Base-by-base conservation (phyloP, 2,329 filamentous ascomycete species). In the Curvularia hawaiiensis region DNA sequence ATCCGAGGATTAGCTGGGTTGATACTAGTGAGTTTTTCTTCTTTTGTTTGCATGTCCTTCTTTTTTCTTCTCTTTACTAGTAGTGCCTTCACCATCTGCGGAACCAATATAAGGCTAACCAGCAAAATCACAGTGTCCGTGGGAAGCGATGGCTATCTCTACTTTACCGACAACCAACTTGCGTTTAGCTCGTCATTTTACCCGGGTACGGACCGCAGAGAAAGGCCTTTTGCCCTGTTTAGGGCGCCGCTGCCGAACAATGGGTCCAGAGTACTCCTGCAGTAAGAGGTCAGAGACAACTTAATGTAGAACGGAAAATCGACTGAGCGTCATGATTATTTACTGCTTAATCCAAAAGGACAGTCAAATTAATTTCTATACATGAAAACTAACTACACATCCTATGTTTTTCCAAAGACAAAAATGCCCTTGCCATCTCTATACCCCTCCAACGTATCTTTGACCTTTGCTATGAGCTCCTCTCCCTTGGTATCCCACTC, bases 371-470 rank as follows among this genome's bases (percentile, higher is more conserved):
- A 5, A 28, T 47, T 41, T 52, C 35, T 2, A 47, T 35, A 20
- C 31, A 20, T 16, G 12, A 12, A 1, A 0, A 16, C 35, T 45
- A 0, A 16, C 35, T 45, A 20, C 11, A 28, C n/a, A 56, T 1
- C 44, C 45, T 59, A 77, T 40, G 74, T 77, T 63, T 74, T 70
- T 24, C 84, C 84, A 77, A 95, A 98, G 5, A 94, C 85, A 75
- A 98, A 95, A 3, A 99, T 85, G 0, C 92, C 90, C 81, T 99
- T 99, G 11, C 93, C 94, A 63, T 86, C 85, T 70, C 92, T 86
- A 75, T 90, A 98, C 0, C 94, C 95, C 54, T 89, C 84, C 44
- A 98, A 79, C 1, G 93, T 95, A 10, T 90, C 90, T 74, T 93
- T 90, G 2, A 96, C 91, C 4, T 91, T 91, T 40, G 86, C 82